phyloP scores from a whole-genome alignment of 805 yeast genomes.

The Starmerella cellae region DNA sequence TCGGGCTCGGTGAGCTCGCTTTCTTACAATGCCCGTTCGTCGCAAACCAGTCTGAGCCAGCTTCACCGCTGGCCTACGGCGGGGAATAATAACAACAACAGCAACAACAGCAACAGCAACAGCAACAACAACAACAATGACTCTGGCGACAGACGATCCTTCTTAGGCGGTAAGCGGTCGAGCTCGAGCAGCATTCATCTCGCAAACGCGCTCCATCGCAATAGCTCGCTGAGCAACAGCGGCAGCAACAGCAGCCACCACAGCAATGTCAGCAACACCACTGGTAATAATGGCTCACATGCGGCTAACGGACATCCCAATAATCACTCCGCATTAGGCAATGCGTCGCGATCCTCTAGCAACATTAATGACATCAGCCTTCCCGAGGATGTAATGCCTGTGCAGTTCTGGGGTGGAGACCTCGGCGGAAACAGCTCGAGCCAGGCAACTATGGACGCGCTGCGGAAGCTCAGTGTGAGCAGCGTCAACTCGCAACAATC shows the following conservation, averaged over 20 bases:
- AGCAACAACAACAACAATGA: neutral
- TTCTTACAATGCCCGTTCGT: slow-evolving; percentile 3
- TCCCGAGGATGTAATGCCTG: neutral
- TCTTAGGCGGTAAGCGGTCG: neutral
- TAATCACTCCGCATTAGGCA: neutral
- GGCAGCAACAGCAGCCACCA: neutral
- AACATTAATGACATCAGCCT: slow-evolving; percentile 7
- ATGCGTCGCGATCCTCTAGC: neutral
- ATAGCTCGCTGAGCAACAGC: neutral
- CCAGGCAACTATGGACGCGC: slow-evolving; percentile 15
- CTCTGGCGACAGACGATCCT: neutral
- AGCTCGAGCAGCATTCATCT: neutral
- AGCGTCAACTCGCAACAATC: slow-evolving; percentile 14
- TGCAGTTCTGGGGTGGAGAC: neutral
- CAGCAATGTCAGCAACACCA: neutral
- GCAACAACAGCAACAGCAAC: neutral
- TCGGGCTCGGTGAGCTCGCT: slow-evolving; percentile 2
- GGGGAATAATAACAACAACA: neutral
- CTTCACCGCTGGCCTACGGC: slow-evolving; percentile 6
- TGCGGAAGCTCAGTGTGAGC: slow-evolving; percentile 17
- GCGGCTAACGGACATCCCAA: neutral
- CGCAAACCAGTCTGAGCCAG: slow-evolving; percentile 7
- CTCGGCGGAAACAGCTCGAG: neutral
- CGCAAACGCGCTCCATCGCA: too few relatives aligned
- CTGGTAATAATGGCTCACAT: neutral